Evolutionary conservation across 2,329 filamentous ascomycete species (phyloP).

Genomic region (Paecilomyces sp.): DNA sequence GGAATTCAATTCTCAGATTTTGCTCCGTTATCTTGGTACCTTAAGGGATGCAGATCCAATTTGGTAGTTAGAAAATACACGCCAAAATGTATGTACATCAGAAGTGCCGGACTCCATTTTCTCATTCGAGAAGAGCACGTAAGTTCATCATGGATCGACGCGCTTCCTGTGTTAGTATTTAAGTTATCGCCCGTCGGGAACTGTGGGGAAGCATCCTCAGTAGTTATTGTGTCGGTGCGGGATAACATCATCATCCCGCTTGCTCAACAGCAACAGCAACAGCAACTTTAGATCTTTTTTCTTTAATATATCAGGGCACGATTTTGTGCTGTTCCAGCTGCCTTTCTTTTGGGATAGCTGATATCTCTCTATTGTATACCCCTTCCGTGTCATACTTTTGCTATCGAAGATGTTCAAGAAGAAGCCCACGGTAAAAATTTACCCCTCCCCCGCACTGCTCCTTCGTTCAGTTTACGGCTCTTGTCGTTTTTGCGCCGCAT

Average conservation of each 20-base stretch:
- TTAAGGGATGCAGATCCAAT: too few species aligned
- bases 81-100: too few species aligned
- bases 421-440: conserved; percentile 47
- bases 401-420: conserved; percentile 54
- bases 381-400: background rate
- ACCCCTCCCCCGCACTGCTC: conserved; percentile 19
- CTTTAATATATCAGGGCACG: background rate
- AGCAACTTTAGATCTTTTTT: background rate
- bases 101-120: too few species aligned
- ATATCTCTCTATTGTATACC: background rate
- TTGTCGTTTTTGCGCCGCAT: conserved; percentile 1
- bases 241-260: background rate
- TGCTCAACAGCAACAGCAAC: background rate
- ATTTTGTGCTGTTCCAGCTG: background rate
- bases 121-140: too few species aligned
- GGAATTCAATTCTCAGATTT: too few species aligned
- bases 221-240: background rate
- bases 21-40: too few species aligned
- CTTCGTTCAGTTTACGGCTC: conserved; percentile 7
- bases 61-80: too few species aligned
- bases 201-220: background rate
- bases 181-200: background rate
- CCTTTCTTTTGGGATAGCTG: background rate
- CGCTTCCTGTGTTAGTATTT: background rate
- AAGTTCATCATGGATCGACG: too few species aligned